Conservation (phyloP, 495 filamentous ascomycete species). For the Polyplosphaeria fusca region DNA sequence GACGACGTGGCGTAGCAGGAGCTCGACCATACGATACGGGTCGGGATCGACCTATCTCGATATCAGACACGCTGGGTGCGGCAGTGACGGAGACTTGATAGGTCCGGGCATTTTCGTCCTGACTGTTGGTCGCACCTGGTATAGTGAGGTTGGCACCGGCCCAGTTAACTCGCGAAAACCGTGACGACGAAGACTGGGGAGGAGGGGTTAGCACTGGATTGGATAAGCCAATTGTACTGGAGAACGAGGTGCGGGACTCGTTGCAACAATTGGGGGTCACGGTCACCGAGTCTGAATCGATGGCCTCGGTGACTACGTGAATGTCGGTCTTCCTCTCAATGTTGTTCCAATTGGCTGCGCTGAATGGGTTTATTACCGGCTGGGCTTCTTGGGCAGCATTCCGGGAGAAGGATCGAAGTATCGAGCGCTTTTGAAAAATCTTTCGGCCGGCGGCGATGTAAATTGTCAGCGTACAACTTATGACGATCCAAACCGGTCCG, state of each 20-base stretch:
- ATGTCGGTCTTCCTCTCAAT: conserved; percentile 59
- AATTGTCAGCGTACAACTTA: conserved; percentile 66
- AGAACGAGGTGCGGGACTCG: conserved; percentile 22
- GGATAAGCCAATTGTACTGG: conserved; percentile 22
- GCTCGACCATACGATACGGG: background rate
- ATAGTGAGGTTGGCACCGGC: background rate
- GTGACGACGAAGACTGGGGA: background rate
- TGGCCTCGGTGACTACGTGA: conserved; percentile 44
- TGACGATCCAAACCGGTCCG: conserved; percentile 72
- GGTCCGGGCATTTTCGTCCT: background rate
- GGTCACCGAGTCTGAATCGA: conserved; percentile 4
- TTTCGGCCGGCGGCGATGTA: conserved; percentile 69
- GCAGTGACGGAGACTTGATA: conserved; percentile 15
- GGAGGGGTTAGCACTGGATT: background rate
- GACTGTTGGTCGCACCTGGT: background rate
- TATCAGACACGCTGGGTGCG: background rate
- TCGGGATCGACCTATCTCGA: background rate
- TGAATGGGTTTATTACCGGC: conserved; percentile 48
- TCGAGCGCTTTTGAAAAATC: conserved; percentile 57
- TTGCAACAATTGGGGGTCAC: conserved; percentile 4
- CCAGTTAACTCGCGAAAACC: conserved; percentile 19
- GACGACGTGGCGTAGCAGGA: conserved; percentile 7
- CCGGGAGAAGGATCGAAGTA: conserved; percentile 49
- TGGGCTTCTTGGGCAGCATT: conserved; percentile 29
- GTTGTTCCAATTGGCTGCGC: conserved; percentile 30